Evolutionary conservation across 208 protist genomes (phyloP), one percentile per base, ranked within the genome.

Genomic region (Leishmania lainsoni): DNA sequence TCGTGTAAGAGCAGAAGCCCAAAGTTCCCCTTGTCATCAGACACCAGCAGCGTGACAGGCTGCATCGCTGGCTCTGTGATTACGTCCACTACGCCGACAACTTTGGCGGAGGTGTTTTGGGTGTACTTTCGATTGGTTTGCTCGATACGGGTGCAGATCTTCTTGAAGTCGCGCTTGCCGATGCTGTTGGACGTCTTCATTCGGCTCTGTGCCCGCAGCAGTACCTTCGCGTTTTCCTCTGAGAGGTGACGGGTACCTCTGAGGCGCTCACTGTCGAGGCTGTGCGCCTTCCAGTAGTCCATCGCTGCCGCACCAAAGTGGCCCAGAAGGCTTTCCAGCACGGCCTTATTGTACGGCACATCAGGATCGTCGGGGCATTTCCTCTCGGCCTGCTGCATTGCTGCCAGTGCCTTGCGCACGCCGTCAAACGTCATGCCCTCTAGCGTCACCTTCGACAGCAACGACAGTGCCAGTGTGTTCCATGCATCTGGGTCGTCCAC

Each of bases 301-400:
- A 75, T 78, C 29, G 88, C 87, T 2, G 94, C 91, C 16, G 58
- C 59, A 51, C 91, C 92, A 80, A 94, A 97, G 80, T 91, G 76
- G 14, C 94, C 94, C 42, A 93, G 66, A 70, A 96, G 81, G 32
- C 91, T 90, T 72, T 95, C 90, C 54, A 97, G 81, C 16, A 92
- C 87, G 2, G 86, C 91, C 86, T 92, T 94, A 88, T 97, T 97
- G 83, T 89, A 97, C 45, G 88, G 84, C 49, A 96, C 80, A 75
- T 97, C 94, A 6, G 94, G 94, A 58, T 97, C 91, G 17, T 84
- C 72, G 12, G 82, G 82, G 8, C 45, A 63, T 22, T 86, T 86
- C 63, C 87, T 81, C 29, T 79, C 56, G 9, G 91, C 89, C 83
- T 95, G 92, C 81, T 83, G 87, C 83, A 97, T 94, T 45, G 92